Evolutionary conservation across 495 filamentous ascomycete species (phyloP).

Genomic region (Tuber brumale): DNA sequence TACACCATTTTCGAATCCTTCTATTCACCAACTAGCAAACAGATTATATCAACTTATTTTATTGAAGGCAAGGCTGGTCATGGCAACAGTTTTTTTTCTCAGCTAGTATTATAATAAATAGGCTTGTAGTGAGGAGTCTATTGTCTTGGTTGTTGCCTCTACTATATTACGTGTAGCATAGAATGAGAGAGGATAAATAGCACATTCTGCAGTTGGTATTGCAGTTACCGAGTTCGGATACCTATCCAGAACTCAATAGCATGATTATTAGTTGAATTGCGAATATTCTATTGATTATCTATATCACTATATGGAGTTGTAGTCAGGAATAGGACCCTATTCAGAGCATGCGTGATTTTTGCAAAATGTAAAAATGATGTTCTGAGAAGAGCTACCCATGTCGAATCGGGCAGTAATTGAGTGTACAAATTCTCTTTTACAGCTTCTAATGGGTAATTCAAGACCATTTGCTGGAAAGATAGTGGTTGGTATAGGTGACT

Average conservation of each 20-base stretch:
- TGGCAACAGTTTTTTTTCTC: slow-evolving; percentile 16
- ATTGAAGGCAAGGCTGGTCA: slow-evolving; percentile 19
- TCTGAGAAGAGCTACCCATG: background rate
- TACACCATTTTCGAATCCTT: slow-evolving; percentile 3
- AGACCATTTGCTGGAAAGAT: slow-evolving; percentile 21
- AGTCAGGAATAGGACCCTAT: background rate
- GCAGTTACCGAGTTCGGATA: slow-evolving; percentile 14
- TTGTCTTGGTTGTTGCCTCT: slow-evolving; percentile 18
- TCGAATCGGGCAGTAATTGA: slow-evolving; percentile 5
- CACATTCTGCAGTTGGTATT: slow-evolving; percentile 25
- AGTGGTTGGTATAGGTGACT: slow-evolving; percentile 13
- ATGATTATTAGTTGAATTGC: background rate
- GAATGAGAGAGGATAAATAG: slow-evolving; percentile 14
- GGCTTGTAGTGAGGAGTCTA: background rate
- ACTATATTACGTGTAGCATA: slow-evolving; percentile 18
- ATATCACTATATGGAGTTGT: background rate
- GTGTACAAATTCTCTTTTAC: slow-evolving; percentile 7
- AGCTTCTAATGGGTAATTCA: background rate
- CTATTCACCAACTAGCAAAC: too few relatives aligned
- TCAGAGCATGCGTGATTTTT: background rate
- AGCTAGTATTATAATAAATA: slow-evolving; percentile 11
- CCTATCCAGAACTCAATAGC: background rate
- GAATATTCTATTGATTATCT: background rate
- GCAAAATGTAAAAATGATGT: background rate
- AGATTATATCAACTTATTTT: slow-evolving; percentile 7